phyloP scores from a whole-genome alignment of 305 asterid species.

The Fraxinus floribunda region DNA sequence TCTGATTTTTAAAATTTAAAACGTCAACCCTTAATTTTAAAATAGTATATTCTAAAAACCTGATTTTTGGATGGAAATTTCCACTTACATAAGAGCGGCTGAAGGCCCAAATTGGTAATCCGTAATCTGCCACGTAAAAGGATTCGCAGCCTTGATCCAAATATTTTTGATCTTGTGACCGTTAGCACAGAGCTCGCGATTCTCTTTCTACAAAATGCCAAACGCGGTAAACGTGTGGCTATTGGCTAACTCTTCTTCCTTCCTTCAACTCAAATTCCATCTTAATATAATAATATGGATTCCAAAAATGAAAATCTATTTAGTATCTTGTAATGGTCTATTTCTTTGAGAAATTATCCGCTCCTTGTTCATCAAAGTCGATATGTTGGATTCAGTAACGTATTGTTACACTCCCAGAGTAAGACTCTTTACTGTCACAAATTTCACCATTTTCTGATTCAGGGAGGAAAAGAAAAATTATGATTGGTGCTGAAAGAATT shows the following conservation, averaged over 20 bases:
- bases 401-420: conserved; percentile 40
- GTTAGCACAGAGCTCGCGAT: conserved; percentile 21
- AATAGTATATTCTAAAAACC: too few species aligned
- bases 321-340: conserved; percentile 24
- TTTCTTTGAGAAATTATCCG: background rate
- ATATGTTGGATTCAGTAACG: conserved; percentile 44
- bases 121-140: background rate
- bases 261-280: background rate
- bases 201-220: conserved; percentile 8
- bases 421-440: conserved; percentile 16
- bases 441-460: background rate
- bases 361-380: conserved; percentile 35
- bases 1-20: too few species aligned
- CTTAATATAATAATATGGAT: background rate
- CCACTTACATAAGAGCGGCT: too few species aligned
- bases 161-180: conserved; percentile 22
- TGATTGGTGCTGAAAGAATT: background rate
- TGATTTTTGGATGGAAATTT: too few species aligned
- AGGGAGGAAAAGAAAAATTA: background rate
- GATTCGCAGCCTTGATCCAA: background rate
- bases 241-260: conserved; percentile 40
- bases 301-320: background rate
- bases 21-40: too few species aligned
- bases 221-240: conserved; percentile 46
- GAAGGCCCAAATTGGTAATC: too few species aligned